Conservation (phyloP, 2,329 filamentous ascomycete species). For the Venturia pyrina region DNA sequence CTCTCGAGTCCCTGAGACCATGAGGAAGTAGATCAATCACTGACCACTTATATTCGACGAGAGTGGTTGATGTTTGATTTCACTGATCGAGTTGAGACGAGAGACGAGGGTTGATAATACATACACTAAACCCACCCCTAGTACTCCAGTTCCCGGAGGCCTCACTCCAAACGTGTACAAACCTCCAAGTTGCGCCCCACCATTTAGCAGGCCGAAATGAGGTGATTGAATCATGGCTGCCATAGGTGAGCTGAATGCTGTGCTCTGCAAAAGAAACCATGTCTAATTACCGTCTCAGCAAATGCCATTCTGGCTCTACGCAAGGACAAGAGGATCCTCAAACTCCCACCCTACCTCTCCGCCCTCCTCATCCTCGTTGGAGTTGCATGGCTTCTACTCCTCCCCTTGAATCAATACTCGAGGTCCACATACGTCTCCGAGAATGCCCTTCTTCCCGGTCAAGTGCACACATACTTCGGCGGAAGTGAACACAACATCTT, state of each 20-base stretch:
- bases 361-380: conserved; percentile 76
- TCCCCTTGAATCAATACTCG: conserved; percentile 85
- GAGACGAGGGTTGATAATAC: not conserved
- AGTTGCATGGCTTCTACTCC: conserved; percentile 77
- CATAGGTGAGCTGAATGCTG: not conserved
- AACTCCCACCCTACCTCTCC: conserved; percentile 79
- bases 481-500: conserved; percentile 95
- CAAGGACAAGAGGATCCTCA: conserved; percentile 70
- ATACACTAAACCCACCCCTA: not conserved
- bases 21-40: not conserved
- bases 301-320: conserved; percentile 58
- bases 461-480: conserved; percentile 96
- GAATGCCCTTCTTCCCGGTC: conserved; percentile 87
- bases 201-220: not conserved
- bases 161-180: not conserved
- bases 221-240: not conserved
- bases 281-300: conserved; percentile 16
- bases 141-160: not conserved
- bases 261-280: not conserved
- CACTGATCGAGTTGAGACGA: not conserved
- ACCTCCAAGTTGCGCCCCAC: not conserved
- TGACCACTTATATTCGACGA: not conserved
- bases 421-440: conserved; percentile 93
- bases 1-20: too few relatives aligned
- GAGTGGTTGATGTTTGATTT: not conserved